These are phyloP conservation scores for Plasmodium yoelii DNA, from an alignment of 169 alveolate species.

Conservation along the genomic window DNA sequence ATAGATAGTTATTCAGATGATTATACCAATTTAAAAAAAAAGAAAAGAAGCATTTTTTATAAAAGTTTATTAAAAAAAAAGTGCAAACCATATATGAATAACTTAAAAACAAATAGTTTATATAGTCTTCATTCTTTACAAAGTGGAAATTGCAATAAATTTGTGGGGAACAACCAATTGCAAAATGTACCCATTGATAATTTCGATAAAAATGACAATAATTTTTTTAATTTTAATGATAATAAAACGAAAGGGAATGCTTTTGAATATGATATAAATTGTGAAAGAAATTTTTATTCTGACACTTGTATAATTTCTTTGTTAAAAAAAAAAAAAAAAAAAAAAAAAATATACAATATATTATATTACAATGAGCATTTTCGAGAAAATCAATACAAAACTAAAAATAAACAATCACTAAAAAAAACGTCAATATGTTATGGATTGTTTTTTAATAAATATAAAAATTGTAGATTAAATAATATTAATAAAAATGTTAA, in stretches of 20 bases:
- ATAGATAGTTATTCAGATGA: conserved; percentile 12
- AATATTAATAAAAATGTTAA: conserved; percentile 7
- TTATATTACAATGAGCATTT: conserved; percentile 25
- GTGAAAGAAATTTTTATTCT: conserved; percentile 44
- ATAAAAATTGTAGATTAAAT: conserved; percentile 42
- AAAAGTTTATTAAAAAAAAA: conserved; percentile 19
- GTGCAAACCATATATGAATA: conserved; percentile 13
- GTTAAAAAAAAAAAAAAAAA: conserved; percentile 19
- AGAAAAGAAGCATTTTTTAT: conserved; percentile 7
- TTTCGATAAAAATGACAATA: neutral
- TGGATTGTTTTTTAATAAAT: conserved; percentile 26
- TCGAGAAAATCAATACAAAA: conserved; percentile 21
- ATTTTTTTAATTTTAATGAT: conserved; percentile 51
- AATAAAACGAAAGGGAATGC: conserved; percentile 10
- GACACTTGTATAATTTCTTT: conserved; percentile 49
- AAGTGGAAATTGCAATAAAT: conserved; percentile 26
- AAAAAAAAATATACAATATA: conserved; percentile 31
- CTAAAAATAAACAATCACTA: conserved; percentile 14
- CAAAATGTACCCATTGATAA: neutral
- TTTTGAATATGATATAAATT: conserved; percentile 9
- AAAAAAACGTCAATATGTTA: conserved; percentile 9
- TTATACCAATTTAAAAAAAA: conserved; percentile 7
- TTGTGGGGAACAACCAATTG: neutral
- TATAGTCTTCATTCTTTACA: conserved; percentile 44
- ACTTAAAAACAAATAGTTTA: conserved; percentile 38